A percentile compares a stretch with the other conserved stretches of the same genome.
Evolutionary conservation across 345 rosid species (phyloP).

Genomic region (Murraya paniculata): DNA sequence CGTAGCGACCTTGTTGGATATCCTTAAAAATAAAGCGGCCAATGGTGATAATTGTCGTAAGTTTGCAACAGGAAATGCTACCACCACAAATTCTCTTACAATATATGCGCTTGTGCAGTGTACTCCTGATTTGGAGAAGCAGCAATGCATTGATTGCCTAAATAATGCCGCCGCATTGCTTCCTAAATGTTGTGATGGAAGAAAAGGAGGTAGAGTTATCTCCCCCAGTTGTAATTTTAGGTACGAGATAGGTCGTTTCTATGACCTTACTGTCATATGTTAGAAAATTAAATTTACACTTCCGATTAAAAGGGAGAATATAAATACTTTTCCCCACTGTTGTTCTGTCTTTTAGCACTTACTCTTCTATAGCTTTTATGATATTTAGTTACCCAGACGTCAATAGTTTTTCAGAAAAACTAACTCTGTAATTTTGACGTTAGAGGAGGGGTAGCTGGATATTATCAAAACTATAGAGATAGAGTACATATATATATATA

Average conservation of each 20-base stretch:
- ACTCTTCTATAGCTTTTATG: too few species aligned
- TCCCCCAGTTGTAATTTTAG: conserved; percentile 8
- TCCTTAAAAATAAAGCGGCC: conserved; percentile 24
- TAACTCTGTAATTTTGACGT: too few species aligned
- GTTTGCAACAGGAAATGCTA: conserved; percentile 29
- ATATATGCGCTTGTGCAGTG: conserved; percentile 43
- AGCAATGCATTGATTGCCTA: conserved; percentile 14
- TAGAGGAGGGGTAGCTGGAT: too few species aligned
- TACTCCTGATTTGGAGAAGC: conserved; percentile 38
- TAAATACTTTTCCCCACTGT: too few species aligned
- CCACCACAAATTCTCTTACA: neutral
- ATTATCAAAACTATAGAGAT: too few species aligned
- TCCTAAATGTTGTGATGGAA: neutral
- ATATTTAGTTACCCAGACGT: too few species aligned
- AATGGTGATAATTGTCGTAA: conserved; percentile 27
- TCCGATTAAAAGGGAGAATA: too few species aligned
- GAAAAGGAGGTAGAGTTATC: conserved; percentile 10
- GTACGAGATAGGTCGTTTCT: neutral
- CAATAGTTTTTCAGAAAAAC: too few species aligned
- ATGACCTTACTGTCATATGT: neutral
- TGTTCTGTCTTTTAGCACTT: too few species aligned
- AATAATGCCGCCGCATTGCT: neutral
- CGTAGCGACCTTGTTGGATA: conserved; percentile 5
- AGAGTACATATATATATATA: too few species aligned
- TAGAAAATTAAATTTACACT: too few species aligned